Evolutionary conservation across 495 filamentous ascomycete species (phyloP).

Genomic region (Umbilicaria muhlenbergii): DNA sequence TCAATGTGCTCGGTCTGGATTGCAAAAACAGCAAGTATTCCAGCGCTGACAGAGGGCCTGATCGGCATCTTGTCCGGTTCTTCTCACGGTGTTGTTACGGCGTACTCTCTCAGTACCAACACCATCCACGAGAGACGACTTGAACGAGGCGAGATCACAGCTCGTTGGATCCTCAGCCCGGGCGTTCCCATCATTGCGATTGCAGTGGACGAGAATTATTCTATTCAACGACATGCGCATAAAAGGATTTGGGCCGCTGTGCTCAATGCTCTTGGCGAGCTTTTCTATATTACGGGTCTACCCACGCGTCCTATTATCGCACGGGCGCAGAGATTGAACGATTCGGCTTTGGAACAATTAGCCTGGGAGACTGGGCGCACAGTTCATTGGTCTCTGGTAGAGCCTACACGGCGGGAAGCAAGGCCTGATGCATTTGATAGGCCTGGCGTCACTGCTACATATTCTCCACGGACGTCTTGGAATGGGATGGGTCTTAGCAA

Average conservation of each 20-base stretch:
- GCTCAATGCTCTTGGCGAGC: slow-evolving; percentile 82
- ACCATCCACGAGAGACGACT: slow-evolving; percentile 49
- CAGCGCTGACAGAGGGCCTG: slow-evolving; percentile 57
- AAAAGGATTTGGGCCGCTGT: slow-evolving; percentile 72
- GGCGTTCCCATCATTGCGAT: slow-evolving; percentile 85
- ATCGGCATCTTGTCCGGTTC: slow-evolving; percentile 75
- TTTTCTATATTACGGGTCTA: slow-evolving; percentile 65
- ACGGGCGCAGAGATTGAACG: slow-evolving; percentile 15
- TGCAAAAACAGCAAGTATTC: slow-evolving; percentile 60
- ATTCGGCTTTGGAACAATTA: slow-evolving; percentile 32
- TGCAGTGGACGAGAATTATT: slow-evolving; percentile 70
- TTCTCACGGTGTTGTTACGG: slow-evolving; percentile 69
- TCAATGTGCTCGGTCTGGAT: slow-evolving; percentile 77
- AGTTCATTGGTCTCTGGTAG: slow-evolving; percentile 65
- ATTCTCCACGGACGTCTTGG: slow-evolving; percentile 52
- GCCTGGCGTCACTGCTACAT: slow-evolving; percentile 43
- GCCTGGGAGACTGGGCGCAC: slow-evolving; percentile 71
- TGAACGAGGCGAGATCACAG: slow-evolving; percentile 60
- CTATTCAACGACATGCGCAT: slow-evolving; percentile 44
- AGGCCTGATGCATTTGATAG: slow-evolving; percentile 52
- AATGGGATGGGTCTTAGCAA: slow-evolving; percentile 55
- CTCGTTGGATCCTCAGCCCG: slow-evolving; percentile 76
- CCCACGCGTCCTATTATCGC: slow-evolving; percentile 31
- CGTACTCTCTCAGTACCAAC: slow-evolving; percentile 60
- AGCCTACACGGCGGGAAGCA: slow-evolving; percentile 55